A percentile compares a stretch with the other conserved stretches of the same genome.
Conservation (phyloP, 2,329 filamentous ascomycete species). For the Thermomyces lanuginosus region DNA sequence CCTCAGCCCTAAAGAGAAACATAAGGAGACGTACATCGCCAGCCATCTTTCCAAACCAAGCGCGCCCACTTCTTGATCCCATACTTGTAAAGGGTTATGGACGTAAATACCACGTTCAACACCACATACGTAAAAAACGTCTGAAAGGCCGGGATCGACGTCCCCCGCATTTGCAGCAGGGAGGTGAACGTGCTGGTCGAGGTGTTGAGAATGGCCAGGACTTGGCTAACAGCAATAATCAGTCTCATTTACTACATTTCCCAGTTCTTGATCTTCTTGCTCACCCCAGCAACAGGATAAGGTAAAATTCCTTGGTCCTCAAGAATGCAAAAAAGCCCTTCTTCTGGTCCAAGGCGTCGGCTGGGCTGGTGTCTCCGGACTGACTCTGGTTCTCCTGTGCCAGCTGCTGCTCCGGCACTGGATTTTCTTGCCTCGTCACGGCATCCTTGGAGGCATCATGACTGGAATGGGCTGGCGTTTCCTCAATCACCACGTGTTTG, state of each 20-base stretch:
- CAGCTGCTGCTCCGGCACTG: no score
- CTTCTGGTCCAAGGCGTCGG: no score
- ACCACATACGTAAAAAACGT: constrained; percentile 88
- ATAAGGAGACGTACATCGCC: constrained; percentile 48
- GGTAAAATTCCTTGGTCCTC: constrained; percentile 72
- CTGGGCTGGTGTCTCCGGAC: no score
- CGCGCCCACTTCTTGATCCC: constrained; percentile 54
- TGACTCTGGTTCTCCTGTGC: no score
- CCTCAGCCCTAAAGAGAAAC: not conserved
- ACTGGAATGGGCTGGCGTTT: no score
- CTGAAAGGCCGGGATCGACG: constrained; percentile 86
- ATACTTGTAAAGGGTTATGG: constrained; percentile 61
- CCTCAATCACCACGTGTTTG: constrained; percentile 12
- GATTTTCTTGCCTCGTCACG: not conserved
- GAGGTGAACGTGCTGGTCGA: constrained; percentile 79
- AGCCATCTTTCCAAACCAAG: constrained; percentile 55
- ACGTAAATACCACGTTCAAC: constrained; percentile 65
- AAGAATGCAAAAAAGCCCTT: constrained; percentile 52
- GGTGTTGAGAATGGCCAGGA: constrained; percentile 78
- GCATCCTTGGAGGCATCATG: constrained; percentile 1
- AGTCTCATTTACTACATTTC: not conserved
- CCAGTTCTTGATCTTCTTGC: not conserved
- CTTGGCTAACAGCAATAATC: constrained; percentile 37
- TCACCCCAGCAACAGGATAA: constrained; percentile 58
- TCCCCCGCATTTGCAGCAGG: constrained; percentile 51